Evolutionary conservation across 2,329 filamentous ascomycete genomes (phyloP).

Genomic region (Fusarium nanum): DNA sequence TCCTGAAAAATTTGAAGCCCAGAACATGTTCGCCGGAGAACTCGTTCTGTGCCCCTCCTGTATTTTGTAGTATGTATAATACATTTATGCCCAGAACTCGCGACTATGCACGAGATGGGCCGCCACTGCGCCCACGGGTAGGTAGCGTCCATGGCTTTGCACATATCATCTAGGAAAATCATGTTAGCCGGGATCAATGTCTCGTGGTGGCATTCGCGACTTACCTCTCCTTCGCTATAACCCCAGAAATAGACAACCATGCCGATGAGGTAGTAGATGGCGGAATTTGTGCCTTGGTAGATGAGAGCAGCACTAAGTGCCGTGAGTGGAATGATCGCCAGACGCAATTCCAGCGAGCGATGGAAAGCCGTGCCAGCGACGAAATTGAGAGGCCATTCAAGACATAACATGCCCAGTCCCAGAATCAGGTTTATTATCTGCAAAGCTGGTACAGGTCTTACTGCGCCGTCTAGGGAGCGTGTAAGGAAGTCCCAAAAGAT

Average conservation of each 20-base stretch:
- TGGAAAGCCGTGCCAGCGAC: slow-evolving; percentile 84
- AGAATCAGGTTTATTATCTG: slow-evolving; percentile 91
- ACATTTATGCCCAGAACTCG: slow-evolving; percentile 20
- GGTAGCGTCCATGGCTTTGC: slow-evolving; percentile 77
- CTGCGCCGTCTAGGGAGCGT: slow-evolving; percentile 85
- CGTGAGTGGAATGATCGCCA: slow-evolving; percentile 84
- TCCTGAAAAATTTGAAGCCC: slow-evolving; percentile 13
- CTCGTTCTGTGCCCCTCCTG: slow-evolving; percentile 5
- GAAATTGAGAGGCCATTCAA: slow-evolving; percentile 89
- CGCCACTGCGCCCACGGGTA: slow-evolving; percentile 57
- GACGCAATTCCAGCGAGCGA: slow-evolving; percentile 85
- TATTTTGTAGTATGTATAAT: slow-evolving; percentile 32
- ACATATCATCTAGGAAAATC: slow-evolving; percentile 69
- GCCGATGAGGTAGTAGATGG: slow-evolving; percentile 89
- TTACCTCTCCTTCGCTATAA: slow-evolving; percentile 95
- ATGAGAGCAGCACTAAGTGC: slow-evolving; percentile 80
- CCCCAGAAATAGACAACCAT: slow-evolving; percentile 95
- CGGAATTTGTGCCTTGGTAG: slow-evolving; percentile 93
- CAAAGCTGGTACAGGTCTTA: slow-evolving; percentile 87
- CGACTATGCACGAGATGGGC: slow-evolving; percentile 39
- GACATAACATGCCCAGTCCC: slow-evolving; percentile 80
- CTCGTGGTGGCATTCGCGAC: slow-evolving; percentile 44
- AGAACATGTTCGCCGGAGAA: slow-evolving; percentile 14
- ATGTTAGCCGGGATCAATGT: slow-evolving; percentile 15
- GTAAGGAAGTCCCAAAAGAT: slow-evolving; percentile 98